These are phyloP conservation scores for Alternaria triticimaculans DNA, from an alignment of 2,329 filamentous ascomycete genomes.

Conservation along the genomic window DNA sequence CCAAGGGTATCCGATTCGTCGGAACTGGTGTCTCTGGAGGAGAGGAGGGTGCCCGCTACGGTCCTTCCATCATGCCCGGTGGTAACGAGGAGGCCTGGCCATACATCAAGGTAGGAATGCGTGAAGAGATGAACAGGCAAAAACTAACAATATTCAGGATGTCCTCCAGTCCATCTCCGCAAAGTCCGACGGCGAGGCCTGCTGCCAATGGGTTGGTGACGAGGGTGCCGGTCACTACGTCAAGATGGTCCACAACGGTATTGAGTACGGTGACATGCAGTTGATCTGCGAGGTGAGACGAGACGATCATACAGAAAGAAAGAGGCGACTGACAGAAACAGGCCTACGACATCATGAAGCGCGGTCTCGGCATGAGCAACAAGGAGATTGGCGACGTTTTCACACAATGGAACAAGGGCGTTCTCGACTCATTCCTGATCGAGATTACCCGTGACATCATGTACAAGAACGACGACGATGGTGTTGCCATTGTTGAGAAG, in stretches of 20 bases:
- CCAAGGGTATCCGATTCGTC: slow-evolving; percentile 94
- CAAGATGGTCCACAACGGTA: slow-evolving; percentile 99
- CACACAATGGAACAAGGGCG: slow-evolving; percentile 96
- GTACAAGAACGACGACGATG: slow-evolving; percentile 97
- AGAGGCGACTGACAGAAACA: slow-evolving; percentile 48
- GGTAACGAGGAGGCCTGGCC: slow-evolving; percentile 98
- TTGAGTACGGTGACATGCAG: slow-evolving; percentile 99
- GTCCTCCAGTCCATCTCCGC: slow-evolving; percentile 97
- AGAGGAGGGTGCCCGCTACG: slow-evolving; percentile 98
- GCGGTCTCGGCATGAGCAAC: slow-evolving; percentile 83
- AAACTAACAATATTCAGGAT: slow-evolving; percentile 60
- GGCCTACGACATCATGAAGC: slow-evolving; percentile 99
- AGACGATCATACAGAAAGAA: background rate
- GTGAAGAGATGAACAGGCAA: background rate
- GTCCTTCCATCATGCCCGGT: slow-evolving; percentile 97
- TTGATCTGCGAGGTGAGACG: slow-evolving; percentile 90
- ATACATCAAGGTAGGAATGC: slow-evolving; percentile 73
- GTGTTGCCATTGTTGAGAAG: slow-evolving; percentile 92
- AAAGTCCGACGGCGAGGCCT: slow-evolving; percentile 96
- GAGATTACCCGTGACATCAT: slow-evolving; percentile 99
- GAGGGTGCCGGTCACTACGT: slow-evolving; percentile 99
- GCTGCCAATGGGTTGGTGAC: slow-evolving; percentile 99
- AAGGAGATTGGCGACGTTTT: slow-evolving; percentile 98
- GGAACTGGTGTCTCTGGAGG: slow-evolving; percentile 97
- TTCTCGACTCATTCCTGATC: slow-evolving; percentile 96